Evolutionary conservation across 2,329 filamentous ascomycete species (phyloP).

Genomic region (Sporothrix globosa): DNA sequence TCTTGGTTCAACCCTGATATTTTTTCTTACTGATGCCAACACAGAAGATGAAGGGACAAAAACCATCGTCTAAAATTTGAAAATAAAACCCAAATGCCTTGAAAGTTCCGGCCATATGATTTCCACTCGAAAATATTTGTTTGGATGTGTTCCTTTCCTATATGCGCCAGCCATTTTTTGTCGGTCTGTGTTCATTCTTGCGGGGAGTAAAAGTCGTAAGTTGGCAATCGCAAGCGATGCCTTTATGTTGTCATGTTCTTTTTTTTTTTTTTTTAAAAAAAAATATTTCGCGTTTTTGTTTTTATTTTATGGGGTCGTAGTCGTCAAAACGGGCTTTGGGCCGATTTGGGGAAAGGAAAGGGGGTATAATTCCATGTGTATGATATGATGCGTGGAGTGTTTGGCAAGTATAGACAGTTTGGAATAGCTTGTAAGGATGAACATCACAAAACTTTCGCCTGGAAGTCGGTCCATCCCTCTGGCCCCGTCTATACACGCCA

Average conservation of each 20-base stretch:
- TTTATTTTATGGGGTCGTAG: neutral
- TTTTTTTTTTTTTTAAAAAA: neutral
- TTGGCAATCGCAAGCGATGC: constrained; percentile 20
- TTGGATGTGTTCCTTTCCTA: neutral
- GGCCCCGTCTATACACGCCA: neutral
- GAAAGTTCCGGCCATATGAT: constrained; percentile 5
- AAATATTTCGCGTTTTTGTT: neutral
- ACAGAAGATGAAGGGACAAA: neutral
- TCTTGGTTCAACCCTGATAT: neutral
- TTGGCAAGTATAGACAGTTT: neutral
- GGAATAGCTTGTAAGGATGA: neutral
- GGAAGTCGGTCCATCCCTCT: constrained; percentile 12
- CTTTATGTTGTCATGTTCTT: neutral
- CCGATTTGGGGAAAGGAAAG: neutral
- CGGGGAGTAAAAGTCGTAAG: neutral
- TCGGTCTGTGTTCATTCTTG: neutral
- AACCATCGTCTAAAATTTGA: constrained; percentile 6
- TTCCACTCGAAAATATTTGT: neutral
- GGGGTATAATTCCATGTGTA: constrained; percentile 27
- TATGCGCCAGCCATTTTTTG: constrained; percentile 3
- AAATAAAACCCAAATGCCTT: neutral
- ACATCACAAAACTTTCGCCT: constrained; percentile 24
- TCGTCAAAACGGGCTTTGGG: constrained; percentile 9
- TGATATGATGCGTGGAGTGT: constrained; percentile 1
- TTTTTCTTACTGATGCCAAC: neutral